phyloP scores from a whole-genome alignment of 306 rosid species.

The Dicorynia guianensis region DNA sequence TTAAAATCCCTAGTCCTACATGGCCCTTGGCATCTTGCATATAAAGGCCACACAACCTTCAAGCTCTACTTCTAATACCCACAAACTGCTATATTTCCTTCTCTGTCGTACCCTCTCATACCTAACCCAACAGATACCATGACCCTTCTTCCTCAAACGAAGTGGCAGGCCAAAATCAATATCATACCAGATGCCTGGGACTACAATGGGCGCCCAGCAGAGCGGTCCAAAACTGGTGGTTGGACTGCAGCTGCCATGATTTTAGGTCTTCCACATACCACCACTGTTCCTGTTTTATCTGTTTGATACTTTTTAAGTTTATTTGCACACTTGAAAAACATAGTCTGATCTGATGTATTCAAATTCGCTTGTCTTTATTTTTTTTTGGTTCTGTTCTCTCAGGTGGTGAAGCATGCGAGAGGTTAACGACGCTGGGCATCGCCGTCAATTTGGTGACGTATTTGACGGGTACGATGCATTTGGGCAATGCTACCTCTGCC shows the following conservation, averaged over 20 bases:
- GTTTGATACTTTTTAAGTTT: background rate
- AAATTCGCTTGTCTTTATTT: slow-evolving; percentile 1
- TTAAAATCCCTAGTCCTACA: background rate
- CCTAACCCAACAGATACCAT: slow-evolving; percentile 9
- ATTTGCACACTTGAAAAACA: background rate
- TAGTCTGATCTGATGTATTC: background rate
- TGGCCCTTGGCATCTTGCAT: background rate
- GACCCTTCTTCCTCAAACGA: slow-evolving; percentile 52
- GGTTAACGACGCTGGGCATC: slow-evolving; percentile 79
- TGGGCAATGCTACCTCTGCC: slow-evolving; percentile 88
- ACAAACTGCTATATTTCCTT: background rate
- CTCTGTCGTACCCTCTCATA: background rate
- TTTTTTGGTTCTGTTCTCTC: background rate
- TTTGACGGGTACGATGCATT: slow-evolving; percentile 81
- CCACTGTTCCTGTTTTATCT: too few species aligned
- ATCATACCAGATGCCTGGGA: slow-evolving; percentile 87
- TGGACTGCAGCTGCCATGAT: slow-evolving; percentile 90
- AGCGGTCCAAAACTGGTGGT: slow-evolving; percentile 73
- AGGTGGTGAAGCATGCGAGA: slow-evolving; percentile 87
- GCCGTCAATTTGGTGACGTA: slow-evolving; percentile 90
- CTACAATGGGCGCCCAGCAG: slow-evolving; percentile 72
- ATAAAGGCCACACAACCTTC: slow-evolving; percentile 26
- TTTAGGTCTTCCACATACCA: slow-evolving; percentile 53
- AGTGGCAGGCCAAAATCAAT: slow-evolving; percentile 20
- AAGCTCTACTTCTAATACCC: slow-evolving; percentile 2